Evolutionary conservation across 2,329 filamentous ascomycete genomes (phyloP).

Genomic region (Dactylella cylindrospora): DNA sequence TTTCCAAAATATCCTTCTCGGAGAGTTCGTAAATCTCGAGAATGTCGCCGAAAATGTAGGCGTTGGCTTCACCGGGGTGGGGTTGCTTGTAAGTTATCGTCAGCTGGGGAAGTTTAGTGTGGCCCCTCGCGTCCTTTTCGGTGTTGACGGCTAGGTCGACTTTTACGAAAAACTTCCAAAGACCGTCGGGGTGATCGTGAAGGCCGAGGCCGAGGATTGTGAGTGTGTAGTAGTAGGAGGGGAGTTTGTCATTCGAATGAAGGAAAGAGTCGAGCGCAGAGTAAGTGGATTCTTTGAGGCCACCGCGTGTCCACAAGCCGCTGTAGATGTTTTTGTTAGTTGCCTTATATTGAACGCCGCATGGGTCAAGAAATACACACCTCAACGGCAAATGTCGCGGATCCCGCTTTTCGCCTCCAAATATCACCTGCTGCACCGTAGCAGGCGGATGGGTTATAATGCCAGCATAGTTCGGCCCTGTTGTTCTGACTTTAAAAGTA

Average conservation of each 20-base stretch:
- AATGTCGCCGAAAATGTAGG: constrained; percentile 27
- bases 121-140: constrained; percentile 20
- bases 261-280: constrained; percentile 24
- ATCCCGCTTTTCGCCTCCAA: constrained; percentile 14
- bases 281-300: background rate
- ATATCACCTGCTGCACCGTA: constrained; percentile 28
- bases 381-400: constrained; percentile 23
- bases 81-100: constrained; percentile 24
- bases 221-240: constrained; percentile 27
- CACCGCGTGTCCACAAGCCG: constrained; percentile 35
- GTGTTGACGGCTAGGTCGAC: constrained; percentile 21
- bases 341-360: background rate
- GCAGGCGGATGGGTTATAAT: constrained; percentile 43
- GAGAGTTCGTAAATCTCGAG: constrained; percentile 40
- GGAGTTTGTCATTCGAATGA: constrained; percentile 8
- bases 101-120: constrained; percentile 37
- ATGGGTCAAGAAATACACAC: constrained; percentile 10
- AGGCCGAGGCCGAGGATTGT: constrained; percentile 25
- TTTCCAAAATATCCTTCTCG: constrained; percentile 35
- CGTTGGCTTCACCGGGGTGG: constrained; percentile 13
- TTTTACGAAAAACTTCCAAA: constrained; percentile 23
- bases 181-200: constrained; percentile 19
- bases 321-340: constrained; percentile 14
- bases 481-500: constrained; percentile 34
- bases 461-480: constrained; percentile 42